Evolutionary conservation across 768 basidiomycete genomes (phyloP).

Genomic region (Mycena chlorophos): DNA sequence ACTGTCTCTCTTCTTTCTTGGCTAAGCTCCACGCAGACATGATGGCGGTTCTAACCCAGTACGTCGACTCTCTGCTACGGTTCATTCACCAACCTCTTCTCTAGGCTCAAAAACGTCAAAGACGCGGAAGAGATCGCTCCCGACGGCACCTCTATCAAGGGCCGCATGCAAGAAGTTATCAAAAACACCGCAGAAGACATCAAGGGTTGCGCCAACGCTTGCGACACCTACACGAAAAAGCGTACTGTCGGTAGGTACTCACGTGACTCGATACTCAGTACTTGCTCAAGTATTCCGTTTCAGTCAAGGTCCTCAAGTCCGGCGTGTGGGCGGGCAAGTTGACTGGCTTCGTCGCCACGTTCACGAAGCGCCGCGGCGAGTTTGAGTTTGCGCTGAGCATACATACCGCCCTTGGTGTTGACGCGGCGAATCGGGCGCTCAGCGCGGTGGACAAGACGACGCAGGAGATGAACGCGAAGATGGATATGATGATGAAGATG

Average conservation of each 20-base stretch:
- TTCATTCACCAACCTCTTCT: not conserved
- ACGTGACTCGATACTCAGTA: not conserved
- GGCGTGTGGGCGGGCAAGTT: conserved; percentile 32
- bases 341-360: conserved; percentile 23
- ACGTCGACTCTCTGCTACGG: not conserved
- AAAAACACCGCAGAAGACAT: conserved; percentile 32
- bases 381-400: conserved; percentile 32
- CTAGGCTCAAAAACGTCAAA: conserved; percentile 32
- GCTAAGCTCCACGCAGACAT: not conserved
- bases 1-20: not conserved
- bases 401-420: conserved; percentile 31
- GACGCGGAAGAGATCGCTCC: conserved; percentile 29
- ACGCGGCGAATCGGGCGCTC: conserved; percentile 21
- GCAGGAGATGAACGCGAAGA: conserved; percentile 20
- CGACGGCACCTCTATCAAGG: conserved; percentile 30
- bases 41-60: conserved; percentile 1
- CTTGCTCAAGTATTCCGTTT: not conserved
- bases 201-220: conserved; percentile 31
- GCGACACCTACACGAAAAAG: conserved; percentile 37
- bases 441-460: conserved; percentile 20
- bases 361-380: conserved; percentile 30
- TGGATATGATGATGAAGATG: conserved; percentile 29
- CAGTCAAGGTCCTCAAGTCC: conserved; percentile 34
- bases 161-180: conserved; percentile 28
- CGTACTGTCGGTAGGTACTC: conserved; percentile 25